Evolutionary conservation across 257 asterid species (phyloP).

Genomic region (Agastache rugosa): DNA sequence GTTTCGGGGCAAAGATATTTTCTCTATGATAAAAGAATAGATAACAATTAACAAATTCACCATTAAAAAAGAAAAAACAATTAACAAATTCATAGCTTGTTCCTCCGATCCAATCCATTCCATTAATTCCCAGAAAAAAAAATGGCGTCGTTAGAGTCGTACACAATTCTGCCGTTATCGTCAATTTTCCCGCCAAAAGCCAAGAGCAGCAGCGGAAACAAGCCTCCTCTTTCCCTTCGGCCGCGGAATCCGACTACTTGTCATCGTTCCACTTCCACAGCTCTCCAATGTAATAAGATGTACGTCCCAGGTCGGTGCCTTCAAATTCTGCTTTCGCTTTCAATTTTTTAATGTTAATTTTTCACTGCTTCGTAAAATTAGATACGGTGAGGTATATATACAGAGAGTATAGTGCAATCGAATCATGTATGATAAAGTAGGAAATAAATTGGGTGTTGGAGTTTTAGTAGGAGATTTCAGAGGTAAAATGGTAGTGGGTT

Average conservation of each 20-base stretch:
- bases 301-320: slow-evolving; percentile 77
- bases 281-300: slow-evolving; percentile 77
- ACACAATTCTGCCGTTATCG: slow-evolving; percentile 33
- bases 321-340: not conserved
- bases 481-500: too few species aligned
- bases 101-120: not conserved
- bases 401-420: too few species aligned
- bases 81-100: not conserved
- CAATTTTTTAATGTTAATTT: not conserved
- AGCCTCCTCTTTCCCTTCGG: slow-evolving; percentile 31
- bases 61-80: too few species aligned
- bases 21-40: too few species aligned
- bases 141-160: slow-evolving; percentile 23
- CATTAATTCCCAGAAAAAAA: slow-evolving; percentile 9
- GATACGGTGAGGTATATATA: too few species aligned
- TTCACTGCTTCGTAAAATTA: not conserved
- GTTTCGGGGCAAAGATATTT: not conserved
- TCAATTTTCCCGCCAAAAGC: slow-evolving; percentile 41
- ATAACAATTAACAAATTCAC: too few species aligned
- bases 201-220: slow-evolving; percentile 33
- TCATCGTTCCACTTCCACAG: slow-evolving; percentile 39
- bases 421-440: too few species aligned
- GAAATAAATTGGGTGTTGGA: too few species aligned
- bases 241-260: slow-evolving; percentile 33
- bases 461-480: too few species aligned